phyloP scores from a whole-genome alignment of 495 filamentous ascomycete genomes.

The Paragyromitra xinjiangensis region DNA sequence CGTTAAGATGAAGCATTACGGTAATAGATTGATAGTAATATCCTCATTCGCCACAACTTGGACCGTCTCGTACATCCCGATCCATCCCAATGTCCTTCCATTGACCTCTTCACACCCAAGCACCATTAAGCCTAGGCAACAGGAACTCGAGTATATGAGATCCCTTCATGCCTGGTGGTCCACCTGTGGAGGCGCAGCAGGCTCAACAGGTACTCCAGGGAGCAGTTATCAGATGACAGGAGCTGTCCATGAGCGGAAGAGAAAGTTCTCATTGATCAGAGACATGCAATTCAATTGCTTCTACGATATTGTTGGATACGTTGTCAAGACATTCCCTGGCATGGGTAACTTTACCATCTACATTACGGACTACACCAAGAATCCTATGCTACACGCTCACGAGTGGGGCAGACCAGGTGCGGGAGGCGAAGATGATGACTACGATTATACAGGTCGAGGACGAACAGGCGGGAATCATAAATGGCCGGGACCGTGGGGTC shows the following conservation, averaged over 20 bases:
- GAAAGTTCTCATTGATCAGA: conserved; percentile 72
- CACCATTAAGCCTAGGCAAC: conserved; percentile 7
- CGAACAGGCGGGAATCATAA: conserved; percentile 37
- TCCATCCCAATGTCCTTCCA: conserved; percentile 5
- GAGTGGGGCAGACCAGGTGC: conserved; percentile 59
- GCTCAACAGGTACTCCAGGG: not conserved
- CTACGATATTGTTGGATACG: conserved; percentile 78
- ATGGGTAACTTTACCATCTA: conserved; percentile 69
- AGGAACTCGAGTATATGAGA: conserved; percentile 38
- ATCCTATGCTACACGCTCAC: conserved; percentile 66
- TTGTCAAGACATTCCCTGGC: conserved; percentile 71
- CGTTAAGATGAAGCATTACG: conserved; percentile 29
- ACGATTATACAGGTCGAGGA: conserved; percentile 37
- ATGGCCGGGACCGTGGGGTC: conserved; percentile 85
- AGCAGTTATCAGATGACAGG: not conserved
- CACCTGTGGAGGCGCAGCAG: not conserved
- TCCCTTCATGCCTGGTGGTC: conserved; percentile 49
- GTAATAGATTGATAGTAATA: conserved; percentile 22
- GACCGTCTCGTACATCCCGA: conserved; percentile 36
- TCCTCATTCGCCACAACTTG: conserved; percentile 26
- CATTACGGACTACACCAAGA: conserved; percentile 82
- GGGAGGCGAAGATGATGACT: conserved; percentile 41
- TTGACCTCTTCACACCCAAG: conserved; percentile 21
- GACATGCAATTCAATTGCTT: conserved; percentile 68
- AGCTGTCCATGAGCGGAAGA: conserved; percentile 6